Conservation (phyloP, 179 eudicot species). For the Corrigiola litoralis region DNA sequence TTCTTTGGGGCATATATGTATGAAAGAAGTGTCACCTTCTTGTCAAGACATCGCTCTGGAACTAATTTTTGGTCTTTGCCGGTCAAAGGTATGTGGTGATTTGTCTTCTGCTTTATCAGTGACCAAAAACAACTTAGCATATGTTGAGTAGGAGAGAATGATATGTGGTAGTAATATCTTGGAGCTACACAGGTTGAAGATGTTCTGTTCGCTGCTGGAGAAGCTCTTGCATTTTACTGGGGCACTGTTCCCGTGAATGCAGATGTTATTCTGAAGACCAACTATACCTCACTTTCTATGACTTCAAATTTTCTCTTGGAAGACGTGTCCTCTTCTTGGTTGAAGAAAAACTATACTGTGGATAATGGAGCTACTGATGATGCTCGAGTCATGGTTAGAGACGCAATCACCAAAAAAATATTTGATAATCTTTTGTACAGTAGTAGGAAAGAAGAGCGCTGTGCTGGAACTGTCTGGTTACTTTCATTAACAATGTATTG, state of each 20-base stretch:
- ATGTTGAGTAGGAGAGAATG: not conserved
- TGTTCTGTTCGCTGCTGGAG: conserved; percentile 91
- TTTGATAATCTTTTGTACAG: conserved; percentile 84
- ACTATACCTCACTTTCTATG: conserved; percentile 84
- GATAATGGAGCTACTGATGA: conserved; percentile 47
- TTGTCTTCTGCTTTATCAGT: not conserved
- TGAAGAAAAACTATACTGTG: conserved; percentile 30
- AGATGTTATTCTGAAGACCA: conserved; percentile 75
- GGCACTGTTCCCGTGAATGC: conserved; percentile 93
- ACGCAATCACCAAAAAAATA: conserved; percentile 68
- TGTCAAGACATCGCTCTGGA: conserved; percentile 63
- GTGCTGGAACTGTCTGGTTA: conserved; percentile 94
- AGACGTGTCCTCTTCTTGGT: conserved; percentile 56
- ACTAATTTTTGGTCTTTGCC: conserved; percentile 73
- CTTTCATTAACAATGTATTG: conserved; percentile 90
- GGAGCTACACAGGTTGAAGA: conserved; percentile 70
- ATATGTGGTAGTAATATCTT: conserved; percentile 1
- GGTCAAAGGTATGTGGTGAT: conserved; percentile 65
- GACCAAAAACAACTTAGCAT: not conserved
- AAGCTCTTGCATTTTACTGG: conserved; percentile 94
- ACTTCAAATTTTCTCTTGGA: conserved; percentile 75
- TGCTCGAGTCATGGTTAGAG: conserved; percentile 49
- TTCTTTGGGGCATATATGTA: conserved; percentile 80
- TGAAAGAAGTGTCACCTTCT: conserved; percentile 60
- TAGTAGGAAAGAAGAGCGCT: conserved; percentile 90